Evolutionary conservation across 345 rosid species (phyloP).

Genomic region (Erysimum cheiranthoides): DNA sequence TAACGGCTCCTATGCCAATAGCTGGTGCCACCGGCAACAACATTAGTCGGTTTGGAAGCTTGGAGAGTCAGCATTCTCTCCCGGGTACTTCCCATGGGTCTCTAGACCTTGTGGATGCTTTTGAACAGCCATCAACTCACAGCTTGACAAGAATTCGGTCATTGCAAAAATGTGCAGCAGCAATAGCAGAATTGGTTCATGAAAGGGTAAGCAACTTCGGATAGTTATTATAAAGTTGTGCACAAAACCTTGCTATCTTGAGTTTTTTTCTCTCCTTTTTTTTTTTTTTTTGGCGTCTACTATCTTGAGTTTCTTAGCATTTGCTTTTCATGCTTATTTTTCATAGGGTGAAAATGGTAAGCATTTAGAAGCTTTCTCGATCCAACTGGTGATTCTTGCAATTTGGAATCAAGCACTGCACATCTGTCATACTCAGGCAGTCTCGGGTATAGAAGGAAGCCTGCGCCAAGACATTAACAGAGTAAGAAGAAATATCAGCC

Average conservation of each 20-base stretch:
- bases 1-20: slow-evolving; percentile 75
- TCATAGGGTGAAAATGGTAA: slow-evolving; percentile 58
- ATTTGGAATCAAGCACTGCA: slow-evolving; percentile 95
- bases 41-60: slow-evolving; percentile 58
- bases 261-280: no score
- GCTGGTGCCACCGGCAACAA: slow-evolving; percentile 53
- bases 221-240: neutral
- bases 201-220: slow-evolving; percentile 57
- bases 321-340: slow-evolving; percentile 27
- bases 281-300: no score
- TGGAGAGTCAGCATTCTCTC: slow-evolving; percentile 66
- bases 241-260: neutral
- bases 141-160: slow-evolving; percentile 79
- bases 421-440: slow-evolving; percentile 94
- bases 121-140: slow-evolving; percentile 74
- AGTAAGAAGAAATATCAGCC: slow-evolving; percentile 53
- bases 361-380: slow-evolving; percentile 87
- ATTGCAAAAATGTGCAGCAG: slow-evolving; percentile 74
- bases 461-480: slow-evolving; percentile 59
- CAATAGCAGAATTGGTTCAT: slow-evolving; percentile 66
- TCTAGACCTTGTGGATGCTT: slow-evolving; percentile 63
- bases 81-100: slow-evolving; percentile 86
- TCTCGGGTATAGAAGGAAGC: slow-evolving; percentile 87
- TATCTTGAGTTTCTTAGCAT: slow-evolving; percentile 17
- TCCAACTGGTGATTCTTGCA: slow-evolving; percentile 96